A percentile compares a stretch with the other conserved stretches of the same genome.
These are phyloP conservation scores for Diutina sp. DNA, from an alignment of 1,139 yeast genomes.

Conservation along the genomic window DNA sequence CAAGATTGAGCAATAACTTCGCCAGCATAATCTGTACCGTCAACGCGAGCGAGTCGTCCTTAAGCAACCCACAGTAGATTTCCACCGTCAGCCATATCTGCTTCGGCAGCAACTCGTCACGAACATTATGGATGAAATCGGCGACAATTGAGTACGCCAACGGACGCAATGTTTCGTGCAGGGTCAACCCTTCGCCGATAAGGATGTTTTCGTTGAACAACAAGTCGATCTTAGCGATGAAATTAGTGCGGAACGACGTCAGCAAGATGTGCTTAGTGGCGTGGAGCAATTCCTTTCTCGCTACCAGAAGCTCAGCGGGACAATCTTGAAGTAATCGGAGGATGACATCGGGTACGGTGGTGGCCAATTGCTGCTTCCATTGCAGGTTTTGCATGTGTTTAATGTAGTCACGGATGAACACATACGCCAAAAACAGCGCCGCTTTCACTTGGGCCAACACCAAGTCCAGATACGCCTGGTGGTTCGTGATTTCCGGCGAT, in stretches of 20 bases:
- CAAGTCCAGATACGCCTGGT: constrained; percentile 79
- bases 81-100: constrained; percentile 85
- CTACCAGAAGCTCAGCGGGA: constrained; percentile 89
- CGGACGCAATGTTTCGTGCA: constrained; percentile 77
- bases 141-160: constrained; percentile 94
- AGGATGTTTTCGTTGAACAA: constrained; percentile 78
- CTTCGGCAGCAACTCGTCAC: constrained; percentile 69
- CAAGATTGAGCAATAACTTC: constrained; percentile 71
- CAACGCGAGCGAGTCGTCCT: constrained; percentile 72
- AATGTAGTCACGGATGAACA: constrained; percentile 70
- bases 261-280: constrained; percentile 91
- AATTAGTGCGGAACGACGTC: constrained; percentile 72
- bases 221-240: constrained; percentile 75
- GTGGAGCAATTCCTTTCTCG: constrained; percentile 84
- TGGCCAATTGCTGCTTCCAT: constrained; percentile 14
- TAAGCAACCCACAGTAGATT: constrained; percentile 70
- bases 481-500: constrained; percentile 59
- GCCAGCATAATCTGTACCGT: constrained; percentile 98
- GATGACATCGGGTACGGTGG: constrained; percentile 74
- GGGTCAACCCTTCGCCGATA: constrained; percentile 87
- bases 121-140: constrained; percentile 85
- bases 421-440: constrained; percentile 88
- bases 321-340: constrained; percentile 85
- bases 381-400: constrained; percentile 52
- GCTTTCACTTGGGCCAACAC: constrained; percentile 95